Percentiles rank a stretch among this genome's conserved stretches.
phyloP scores from a whole-genome alignment of 2,329 filamentous ascomycete species.

The Pestalotiopsis sp. region DNA sequence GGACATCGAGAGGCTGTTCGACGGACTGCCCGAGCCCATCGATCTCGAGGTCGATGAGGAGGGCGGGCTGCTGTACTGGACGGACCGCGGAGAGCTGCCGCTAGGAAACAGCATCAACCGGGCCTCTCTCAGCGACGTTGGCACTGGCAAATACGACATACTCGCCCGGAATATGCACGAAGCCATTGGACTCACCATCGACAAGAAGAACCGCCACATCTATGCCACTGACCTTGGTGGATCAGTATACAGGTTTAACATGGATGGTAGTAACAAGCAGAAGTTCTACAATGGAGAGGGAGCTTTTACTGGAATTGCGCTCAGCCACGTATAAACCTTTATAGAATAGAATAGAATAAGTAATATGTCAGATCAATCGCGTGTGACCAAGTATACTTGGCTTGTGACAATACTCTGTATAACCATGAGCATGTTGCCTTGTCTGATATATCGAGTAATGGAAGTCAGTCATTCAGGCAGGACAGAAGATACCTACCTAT shows the following conservation, averaged over 20 bases:
- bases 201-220: constrained; percentile 32
- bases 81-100: constrained; percentile 7
- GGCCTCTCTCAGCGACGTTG: background rate
- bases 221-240: constrained; percentile 42
- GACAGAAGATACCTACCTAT: too few relatives aligned
- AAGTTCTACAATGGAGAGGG: constrained; percentile 25
- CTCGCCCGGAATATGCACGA: constrained; percentile 41
- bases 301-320: constrained; percentile 24
- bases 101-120: constrained; percentile 6
- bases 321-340: background rate
- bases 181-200: constrained; percentile 45
- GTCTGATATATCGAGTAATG: too few relatives aligned
- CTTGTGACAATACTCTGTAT: too few relatives aligned
- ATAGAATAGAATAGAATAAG: background rate
- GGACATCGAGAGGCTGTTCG: constrained; percentile 2
- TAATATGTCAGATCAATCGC: too few relatives aligned
- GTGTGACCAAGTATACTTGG: too few relatives aligned
- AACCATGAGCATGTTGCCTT: too few relatives aligned
- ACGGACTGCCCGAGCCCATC: constrained; percentile 4
- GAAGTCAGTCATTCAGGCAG: too few relatives aligned
- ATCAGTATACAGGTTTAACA: constrained; percentile 33
- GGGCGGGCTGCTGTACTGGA: constrained; percentile 4
- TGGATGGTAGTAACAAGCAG: constrained; percentile 31
- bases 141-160: constrained; percentile 24
- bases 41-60: constrained; percentile 8